phyloP scores from a whole-genome alignment of 352 stramenopile species.

The Albugo candida region DNA sequence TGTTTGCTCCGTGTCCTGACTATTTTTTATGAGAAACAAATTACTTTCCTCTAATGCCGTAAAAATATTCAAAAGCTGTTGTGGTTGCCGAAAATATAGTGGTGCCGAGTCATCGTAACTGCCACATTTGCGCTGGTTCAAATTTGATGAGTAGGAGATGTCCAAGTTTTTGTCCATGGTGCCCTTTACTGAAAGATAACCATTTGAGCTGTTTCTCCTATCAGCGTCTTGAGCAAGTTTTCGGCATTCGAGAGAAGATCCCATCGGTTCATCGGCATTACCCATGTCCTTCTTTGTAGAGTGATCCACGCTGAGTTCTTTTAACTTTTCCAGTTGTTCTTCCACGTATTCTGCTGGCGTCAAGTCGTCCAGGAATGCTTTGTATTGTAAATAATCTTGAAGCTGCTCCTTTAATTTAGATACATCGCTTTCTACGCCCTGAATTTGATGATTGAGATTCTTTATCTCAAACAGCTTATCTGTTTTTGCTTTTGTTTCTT shows the following conservation, averaged over 20 bases:
- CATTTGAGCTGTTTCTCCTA: neutral
- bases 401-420: constrained; percentile 87
- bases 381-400: constrained; percentile 88
- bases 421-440: constrained; percentile 87
- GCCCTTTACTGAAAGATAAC: constrained; percentile 12
- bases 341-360: constrained; percentile 71
- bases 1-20: constrained; percentile 87
- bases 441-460: constrained; percentile 89
- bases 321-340: constrained; percentile 65
- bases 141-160: constrained; percentile 40
- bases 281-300: constrained; percentile 36
- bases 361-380: constrained; percentile 84
- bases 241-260: neutral
- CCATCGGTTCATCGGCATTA: constrained; percentile 37
- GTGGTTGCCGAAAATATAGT: constrained; percentile 89
- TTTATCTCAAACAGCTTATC: constrained; percentile 92
- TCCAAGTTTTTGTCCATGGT: constrained; percentile 32
- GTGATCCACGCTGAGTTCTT: constrained; percentile 28
- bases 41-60: constrained; percentile 88
- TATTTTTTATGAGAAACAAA: constrained; percentile 92
- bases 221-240: constrained; percentile 12
- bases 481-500: constrained; percentile 85
- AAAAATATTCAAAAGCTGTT: constrained; percentile 89
- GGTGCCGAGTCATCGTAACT: constrained; percentile 82
- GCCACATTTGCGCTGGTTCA: constrained; percentile 35